Percentiles rank a stretch among this genome's conserved stretches.
Conservation (phyloP, 495 filamentous ascomycete species). For the Monascus purpureus region DNA sequence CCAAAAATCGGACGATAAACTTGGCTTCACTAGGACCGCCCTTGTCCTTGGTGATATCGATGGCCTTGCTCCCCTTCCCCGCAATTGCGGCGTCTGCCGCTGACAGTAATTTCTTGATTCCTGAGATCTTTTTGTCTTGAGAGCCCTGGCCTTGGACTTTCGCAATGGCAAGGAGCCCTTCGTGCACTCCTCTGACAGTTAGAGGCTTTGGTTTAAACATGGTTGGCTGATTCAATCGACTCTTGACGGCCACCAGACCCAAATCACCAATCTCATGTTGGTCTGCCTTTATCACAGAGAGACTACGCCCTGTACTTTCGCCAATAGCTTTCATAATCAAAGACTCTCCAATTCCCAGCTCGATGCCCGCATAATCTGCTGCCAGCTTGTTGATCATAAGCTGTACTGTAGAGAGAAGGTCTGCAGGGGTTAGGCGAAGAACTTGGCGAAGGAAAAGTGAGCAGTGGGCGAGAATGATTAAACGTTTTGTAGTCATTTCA, state of each 20-base stretch:
- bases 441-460: conserved; percentile 87
- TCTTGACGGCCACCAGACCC: conserved; percentile 88
- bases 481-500: conserved; percentile 82
- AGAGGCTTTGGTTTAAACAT: conserved; percentile 95
- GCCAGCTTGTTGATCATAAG: conserved; percentile 98
- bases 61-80: conserved; percentile 50
- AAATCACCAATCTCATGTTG: conserved; percentile 94
- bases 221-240: conserved; percentile 80
- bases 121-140: conserved; percentile 79
- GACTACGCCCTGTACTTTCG: conserved; percentile 78
- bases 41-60: conserved; percentile 85
- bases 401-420: conserved; percentile 74
- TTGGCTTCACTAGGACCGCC: conserved; percentile 92
- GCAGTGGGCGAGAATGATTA: conserved; percentile 77
- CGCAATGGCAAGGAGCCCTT: conserved; percentile 79
- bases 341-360: conserved; percentile 92
- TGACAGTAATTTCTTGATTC: conserved; percentile 88
- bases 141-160: conserved; percentile 75
- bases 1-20: conserved; percentile 79
- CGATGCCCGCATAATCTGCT: conserved; percentile 89
- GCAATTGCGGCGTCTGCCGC: conserved; percentile 59
- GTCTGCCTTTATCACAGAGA: conserved; percentile 79
- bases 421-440: conserved; percentile 73
- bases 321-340: conserved; percentile 98
- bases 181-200: conserved; percentile 74